phyloP scores from a whole-genome alignment of 345 rosid genomes.

The Heritiera fomes region DNA sequence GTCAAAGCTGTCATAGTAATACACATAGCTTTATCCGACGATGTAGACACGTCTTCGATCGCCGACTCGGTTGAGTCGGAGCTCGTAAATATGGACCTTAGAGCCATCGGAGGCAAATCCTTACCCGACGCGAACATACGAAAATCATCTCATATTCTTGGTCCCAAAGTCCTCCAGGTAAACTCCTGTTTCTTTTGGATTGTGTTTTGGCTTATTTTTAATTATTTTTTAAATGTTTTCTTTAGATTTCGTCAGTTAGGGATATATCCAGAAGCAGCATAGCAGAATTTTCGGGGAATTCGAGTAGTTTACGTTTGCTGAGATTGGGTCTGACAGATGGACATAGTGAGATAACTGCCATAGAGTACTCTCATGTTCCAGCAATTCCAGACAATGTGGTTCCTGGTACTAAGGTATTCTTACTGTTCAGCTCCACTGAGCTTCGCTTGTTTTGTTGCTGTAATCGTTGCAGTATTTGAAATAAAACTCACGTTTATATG shows the following conservation, averaged over 20 bases:
- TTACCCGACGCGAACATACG: constrained; percentile 55
- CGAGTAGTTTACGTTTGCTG: constrained; percentile 56
- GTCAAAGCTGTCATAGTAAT: constrained; percentile 38
- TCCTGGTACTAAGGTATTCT: constrained; percentile 85
- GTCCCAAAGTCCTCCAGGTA: constrained; percentile 87
- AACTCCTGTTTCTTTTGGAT: background rate
- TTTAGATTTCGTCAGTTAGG: constrained; percentile 62
- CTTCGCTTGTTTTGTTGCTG: background rate
- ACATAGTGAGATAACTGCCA: constrained; percentile 59
- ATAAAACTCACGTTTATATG: background rate
- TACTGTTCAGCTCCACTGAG: background rate
- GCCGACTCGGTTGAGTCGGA: constrained; percentile 67
- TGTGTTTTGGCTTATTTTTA: background rate
- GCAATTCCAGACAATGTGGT: constrained; percentile 55
- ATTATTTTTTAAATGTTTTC: background rate
- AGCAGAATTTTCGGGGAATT: constrained; percentile 50
- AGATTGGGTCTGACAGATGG: constrained; percentile 75
- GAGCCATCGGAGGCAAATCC: constrained; percentile 62
- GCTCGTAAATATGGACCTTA: constrained; percentile 75
- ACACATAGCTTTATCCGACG: constrained; percentile 50
- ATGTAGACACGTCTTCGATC: constrained; percentile 35
- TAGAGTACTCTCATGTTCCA: constrained; percentile 66
- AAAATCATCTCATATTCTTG: constrained; percentile 56
- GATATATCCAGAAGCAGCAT: constrained; percentile 73
- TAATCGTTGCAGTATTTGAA: background rate